A percentile compares a stretch with the other conserved stretches of the same genome.
These are phyloP conservation scores for Chrysoporthe cubensis DNA, from an alignment of 2,329 filamentous ascomycete species.

Conservation along the genomic window DNA sequence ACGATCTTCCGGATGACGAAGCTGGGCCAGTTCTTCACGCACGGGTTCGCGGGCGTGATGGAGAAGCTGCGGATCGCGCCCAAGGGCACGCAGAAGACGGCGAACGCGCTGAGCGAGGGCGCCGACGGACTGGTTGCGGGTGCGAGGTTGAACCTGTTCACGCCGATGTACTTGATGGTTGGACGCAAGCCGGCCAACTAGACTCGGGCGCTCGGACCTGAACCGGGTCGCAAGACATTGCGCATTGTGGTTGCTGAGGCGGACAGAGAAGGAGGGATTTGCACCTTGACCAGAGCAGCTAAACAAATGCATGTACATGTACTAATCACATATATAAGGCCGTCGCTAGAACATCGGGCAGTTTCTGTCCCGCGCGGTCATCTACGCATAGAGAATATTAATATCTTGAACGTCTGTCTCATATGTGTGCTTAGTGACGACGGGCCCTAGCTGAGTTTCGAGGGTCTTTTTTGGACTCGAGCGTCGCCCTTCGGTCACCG, in stretches of 20 bases:
- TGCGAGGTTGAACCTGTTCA: slow-evolving; percentile 89
- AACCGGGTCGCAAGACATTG: background rate
- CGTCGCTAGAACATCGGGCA: background rate
- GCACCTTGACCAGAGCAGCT: background rate
- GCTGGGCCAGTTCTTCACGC: slow-evolving; percentile 74
- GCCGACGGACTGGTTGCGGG: slow-evolving; percentile 87
- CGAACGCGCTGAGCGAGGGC: slow-evolving; percentile 80
- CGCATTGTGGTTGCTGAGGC: background rate
- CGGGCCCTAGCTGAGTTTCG: background rate
- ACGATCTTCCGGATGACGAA: slow-evolving; percentile 90
- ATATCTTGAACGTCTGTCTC: background rate
- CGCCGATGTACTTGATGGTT: slow-evolving; percentile 97
- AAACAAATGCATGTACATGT: background rate
- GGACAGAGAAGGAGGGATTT: background rate
- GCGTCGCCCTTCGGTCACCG: slow-evolving; percentile 24
- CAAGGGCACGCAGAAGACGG: slow-evolving; percentile 89
- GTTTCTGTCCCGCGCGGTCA: background rate
- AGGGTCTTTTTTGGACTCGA: background rate
- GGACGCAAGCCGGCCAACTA: slow-evolving; percentile 74
- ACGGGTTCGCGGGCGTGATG: slow-evolving; percentile 75
- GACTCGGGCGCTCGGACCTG: slow-evolving; percentile 6
- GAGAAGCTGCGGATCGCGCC: slow-evolving; percentile 79
- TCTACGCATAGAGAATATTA: background rate
- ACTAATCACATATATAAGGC: slow-evolving; percentile 7
- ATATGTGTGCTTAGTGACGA: background rate